Percentiles rank a stretch among this genome's conserved stretches.
Evolutionary conservation across 163 green algal genomes (phyloP).

Genomic region (Coccomyxa subellipsoidea): DNA sequence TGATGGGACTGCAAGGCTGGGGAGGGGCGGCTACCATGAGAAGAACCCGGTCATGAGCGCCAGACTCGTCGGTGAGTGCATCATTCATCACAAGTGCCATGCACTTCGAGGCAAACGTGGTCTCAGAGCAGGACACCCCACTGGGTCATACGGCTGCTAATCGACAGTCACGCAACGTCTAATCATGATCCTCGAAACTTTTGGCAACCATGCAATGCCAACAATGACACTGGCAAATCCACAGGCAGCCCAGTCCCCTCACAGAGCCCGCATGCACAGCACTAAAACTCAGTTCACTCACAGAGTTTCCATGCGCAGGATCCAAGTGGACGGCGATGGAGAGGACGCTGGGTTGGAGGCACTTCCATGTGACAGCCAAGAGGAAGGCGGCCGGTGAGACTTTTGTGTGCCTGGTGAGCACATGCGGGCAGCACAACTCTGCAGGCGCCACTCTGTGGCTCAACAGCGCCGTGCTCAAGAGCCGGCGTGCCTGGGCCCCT

Average conservation of each 20-base stretch:
- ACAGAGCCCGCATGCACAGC: too few relatives aligned
- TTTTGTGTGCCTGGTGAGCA: slow-evolving; percentile 36
- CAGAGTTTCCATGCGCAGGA: background rate
- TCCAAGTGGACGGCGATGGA: slow-evolving; percentile 46
- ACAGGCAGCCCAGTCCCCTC: too few relatives aligned
- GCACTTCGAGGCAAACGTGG: too few relatives aligned
- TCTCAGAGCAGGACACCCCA: too few relatives aligned
- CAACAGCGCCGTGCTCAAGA: background rate
- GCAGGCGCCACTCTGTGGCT: slow-evolving; percentile 17
- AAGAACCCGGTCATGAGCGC: slow-evolving; percentile 26
- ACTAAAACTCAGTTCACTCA: background rate
- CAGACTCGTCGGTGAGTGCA: slow-evolving; percentile 24
- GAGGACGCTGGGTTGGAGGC: slow-evolving; percentile 44
- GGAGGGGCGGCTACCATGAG: slow-evolving; percentile 29
- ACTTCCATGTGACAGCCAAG: slow-evolving; percentile 39
- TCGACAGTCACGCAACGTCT: too few relatives aligned
- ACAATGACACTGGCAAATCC: too few relatives aligned
- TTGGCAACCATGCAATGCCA: too few relatives aligned
- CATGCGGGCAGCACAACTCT: slow-evolving; percentile 26
- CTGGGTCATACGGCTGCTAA: too few relatives aligned
- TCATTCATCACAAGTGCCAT: background rate
- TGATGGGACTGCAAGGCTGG: slow-evolving; percentile 22
- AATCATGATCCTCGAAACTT: too few relatives aligned
- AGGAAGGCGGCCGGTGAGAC: slow-evolving; percentile 24
- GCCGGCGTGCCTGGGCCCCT: slow-evolving; percentile 17